Conservation (phyloP, 2,329 filamentous ascomycete genomes). For the Colletotrichum limetticola region DNA sequence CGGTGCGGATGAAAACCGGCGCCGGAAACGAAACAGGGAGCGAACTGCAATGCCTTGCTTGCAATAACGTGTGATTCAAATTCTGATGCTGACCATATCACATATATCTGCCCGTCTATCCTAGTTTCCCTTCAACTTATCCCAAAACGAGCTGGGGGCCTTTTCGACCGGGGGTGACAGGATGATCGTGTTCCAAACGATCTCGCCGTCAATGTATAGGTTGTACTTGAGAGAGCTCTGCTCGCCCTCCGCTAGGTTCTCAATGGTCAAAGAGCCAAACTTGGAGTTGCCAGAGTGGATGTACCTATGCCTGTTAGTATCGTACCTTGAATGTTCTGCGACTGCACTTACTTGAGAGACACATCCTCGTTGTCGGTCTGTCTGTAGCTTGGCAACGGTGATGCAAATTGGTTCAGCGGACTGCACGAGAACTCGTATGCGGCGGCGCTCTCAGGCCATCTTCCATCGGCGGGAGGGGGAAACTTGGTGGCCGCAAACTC, state of each 20-base stretch:
- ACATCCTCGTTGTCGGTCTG: constrained; percentile 87
- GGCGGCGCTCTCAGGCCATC: constrained; percentile 70
- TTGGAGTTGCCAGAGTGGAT: constrained; percentile 89
- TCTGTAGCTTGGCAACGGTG: constrained; percentile 84
- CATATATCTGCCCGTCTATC: not conserved
- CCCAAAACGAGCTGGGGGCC: constrained; percentile 57
- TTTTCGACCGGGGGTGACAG: constrained; percentile 57
- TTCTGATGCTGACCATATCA: not conserved
- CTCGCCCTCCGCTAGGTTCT: constrained; percentile 69
- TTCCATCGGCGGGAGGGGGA: constrained; percentile 69
- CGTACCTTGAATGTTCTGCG: not conserved
- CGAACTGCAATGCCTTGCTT: not conserved
- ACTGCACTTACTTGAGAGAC: constrained; percentile 77
- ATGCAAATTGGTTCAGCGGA: constrained; percentile 93
- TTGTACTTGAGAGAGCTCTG: constrained; percentile 83
- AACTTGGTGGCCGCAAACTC: constrained; percentile 93
- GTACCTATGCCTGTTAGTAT: constrained; percentile 62
- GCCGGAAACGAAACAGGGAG: no score
- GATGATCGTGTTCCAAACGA: constrained; percentile 76
- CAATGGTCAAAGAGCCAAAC: constrained; percentile 85
- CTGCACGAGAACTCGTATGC: constrained; percentile 94
- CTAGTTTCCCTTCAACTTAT: constrained; percentile 47
- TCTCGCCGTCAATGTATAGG: constrained; percentile 83
- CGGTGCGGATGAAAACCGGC: not conserved
- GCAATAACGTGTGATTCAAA: not conserved